Evolutionary conservation across 768 basidiomycete species (phyloP).

Genomic region (Termitomyces sp.): DNA sequence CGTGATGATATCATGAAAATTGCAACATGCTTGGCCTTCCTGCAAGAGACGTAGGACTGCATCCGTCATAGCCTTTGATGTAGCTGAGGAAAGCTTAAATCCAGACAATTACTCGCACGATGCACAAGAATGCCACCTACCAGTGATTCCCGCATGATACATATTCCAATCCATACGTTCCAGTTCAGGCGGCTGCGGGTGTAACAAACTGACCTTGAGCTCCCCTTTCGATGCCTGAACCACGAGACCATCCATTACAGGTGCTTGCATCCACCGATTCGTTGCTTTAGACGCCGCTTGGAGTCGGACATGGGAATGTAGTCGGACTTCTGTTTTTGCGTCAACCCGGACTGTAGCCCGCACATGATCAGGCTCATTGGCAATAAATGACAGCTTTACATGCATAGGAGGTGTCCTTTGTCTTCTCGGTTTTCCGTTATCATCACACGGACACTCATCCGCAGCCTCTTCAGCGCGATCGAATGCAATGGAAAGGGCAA

Average conservation of each 20-base stretch:
- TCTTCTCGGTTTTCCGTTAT: conserved; percentile 48
- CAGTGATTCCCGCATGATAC: conserved; percentile 59
- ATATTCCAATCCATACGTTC: conserved; percentile 60
- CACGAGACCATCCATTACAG: conserved; percentile 61
- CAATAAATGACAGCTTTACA: conserved; percentile 33
- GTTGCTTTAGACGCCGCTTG: conserved; percentile 55
- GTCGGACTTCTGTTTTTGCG: conserved; percentile 39
- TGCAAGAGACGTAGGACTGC: conserved; percentile 46
- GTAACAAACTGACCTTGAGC: conserved; percentile 47
- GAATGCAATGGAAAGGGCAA: conserved; percentile 54
- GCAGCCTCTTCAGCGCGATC: conserved; percentile 67
- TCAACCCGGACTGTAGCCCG: conserved; percentile 57
- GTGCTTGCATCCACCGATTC: conserved; percentile 41
- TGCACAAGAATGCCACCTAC: conserved; percentile 25
- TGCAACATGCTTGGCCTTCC: conserved; percentile 42
- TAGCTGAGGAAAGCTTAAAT: conserved; percentile 33
- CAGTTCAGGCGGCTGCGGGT: conserved; percentile 61
- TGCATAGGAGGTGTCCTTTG: conserved; percentile 41
- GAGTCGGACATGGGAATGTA: conserved; percentile 67
- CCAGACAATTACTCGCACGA: background rate
- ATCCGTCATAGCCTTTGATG: conserved; percentile 63
- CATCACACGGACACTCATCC: conserved; percentile 64
- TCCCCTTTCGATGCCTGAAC: conserved; percentile 49
- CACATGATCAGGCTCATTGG: conserved; percentile 35
- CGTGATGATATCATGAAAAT: conserved; percentile 47